Percentiles rank a stretch among this genome's conserved stretches.
Conservation (phyloP, 495 filamentous ascomycete species). For the Xylona heveae region DNA sequence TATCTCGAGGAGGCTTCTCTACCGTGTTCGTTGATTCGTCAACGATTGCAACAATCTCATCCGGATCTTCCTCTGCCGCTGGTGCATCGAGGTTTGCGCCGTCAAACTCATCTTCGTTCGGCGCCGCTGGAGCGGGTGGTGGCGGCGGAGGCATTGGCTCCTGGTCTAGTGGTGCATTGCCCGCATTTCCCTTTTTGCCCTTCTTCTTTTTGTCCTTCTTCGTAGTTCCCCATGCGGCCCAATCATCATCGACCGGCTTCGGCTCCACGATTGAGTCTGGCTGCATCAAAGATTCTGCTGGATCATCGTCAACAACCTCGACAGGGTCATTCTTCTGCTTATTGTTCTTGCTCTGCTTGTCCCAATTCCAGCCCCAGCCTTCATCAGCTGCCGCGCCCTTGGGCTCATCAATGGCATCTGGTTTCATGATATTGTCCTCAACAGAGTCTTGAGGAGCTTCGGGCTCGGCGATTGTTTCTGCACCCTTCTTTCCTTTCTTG, state of each 20-base stretch:
- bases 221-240: background rate
- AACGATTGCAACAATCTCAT: slow-evolving; percentile 1
- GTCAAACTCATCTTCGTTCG: slow-evolving; percentile 1
- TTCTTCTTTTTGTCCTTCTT: slow-evolving; percentile 1
- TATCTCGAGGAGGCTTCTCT: too few species aligned
- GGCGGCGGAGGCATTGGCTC: background rate
- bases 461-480: background rate
- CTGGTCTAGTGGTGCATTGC: slow-evolving; percentile 1
- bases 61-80: background rate
- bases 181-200: background rate
- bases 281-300: too few species aligned
- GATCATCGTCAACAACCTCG: background rate
- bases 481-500: too few species aligned
- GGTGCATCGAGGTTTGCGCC: slow-evolving; percentile 2
- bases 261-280: background rate
- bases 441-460: background rate
- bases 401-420: slow-evolving; percentile 2
- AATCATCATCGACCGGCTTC: background rate
- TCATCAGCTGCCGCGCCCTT: too few species aligned
- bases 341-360: slow-evolving; percentile 1
- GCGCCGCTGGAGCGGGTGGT: background rate
- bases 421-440: background rate
- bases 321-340: slow-evolving; percentile 3
- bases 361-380: background rate
- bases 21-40: background rate